Percentiles rank a stretch among this genome's conserved stretches.
These are phyloP conservation scores for Ustilago trichophora DNA, from an alignment of 1,284 basidiomycete genomes.

Conservation along the genomic window DNA sequence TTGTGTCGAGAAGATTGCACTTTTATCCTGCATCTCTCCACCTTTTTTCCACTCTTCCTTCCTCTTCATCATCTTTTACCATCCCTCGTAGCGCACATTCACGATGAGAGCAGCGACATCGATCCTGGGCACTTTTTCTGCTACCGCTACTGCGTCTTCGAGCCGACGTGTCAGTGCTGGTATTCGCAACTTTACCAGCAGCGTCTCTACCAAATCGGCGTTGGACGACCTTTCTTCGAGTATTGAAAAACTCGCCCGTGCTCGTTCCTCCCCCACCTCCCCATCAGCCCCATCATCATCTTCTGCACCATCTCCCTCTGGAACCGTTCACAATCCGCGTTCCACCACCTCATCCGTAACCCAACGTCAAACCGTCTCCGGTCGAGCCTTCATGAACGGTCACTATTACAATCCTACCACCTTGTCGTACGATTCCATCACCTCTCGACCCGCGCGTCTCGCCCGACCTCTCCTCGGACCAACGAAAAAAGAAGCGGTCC, in stretches of 20 bases:
- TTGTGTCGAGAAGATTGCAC: no score
- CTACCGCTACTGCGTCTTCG: constrained; percentile 1
- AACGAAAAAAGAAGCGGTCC: constrained; percentile 37
- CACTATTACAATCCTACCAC: constrained; percentile 60
- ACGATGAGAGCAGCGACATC: constrained; percentile 6
- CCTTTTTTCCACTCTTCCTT: no score
- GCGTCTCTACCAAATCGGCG: constrained; percentile 3
- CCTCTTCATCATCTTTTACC: no score
- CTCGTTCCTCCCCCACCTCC: constrained; percentile 6
- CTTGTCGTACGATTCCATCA: constrained; percentile 33
- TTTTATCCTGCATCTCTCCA: no score
- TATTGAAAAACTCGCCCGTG: constrained; percentile 34
- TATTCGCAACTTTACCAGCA: constrained; percentile 3
- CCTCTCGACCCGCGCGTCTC: constrained; percentile 10
- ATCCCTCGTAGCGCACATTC: neutral
- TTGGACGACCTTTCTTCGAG: constrained; percentile 35
- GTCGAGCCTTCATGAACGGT: constrained; percentile 45
- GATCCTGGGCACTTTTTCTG: neutral
- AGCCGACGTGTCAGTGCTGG: no score
- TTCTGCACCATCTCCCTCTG: no score
- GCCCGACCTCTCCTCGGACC: constrained; percentile 57
- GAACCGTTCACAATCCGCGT: constrained; percentile 41
- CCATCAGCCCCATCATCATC: constrained; percentile 1
- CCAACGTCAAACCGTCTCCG: constrained; percentile 39
- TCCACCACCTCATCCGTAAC: neutral